phyloP scores from a whole-genome alignment of 2,329 filamentous ascomycete genomes.

The Domatiomyces catenatus region DNA sequence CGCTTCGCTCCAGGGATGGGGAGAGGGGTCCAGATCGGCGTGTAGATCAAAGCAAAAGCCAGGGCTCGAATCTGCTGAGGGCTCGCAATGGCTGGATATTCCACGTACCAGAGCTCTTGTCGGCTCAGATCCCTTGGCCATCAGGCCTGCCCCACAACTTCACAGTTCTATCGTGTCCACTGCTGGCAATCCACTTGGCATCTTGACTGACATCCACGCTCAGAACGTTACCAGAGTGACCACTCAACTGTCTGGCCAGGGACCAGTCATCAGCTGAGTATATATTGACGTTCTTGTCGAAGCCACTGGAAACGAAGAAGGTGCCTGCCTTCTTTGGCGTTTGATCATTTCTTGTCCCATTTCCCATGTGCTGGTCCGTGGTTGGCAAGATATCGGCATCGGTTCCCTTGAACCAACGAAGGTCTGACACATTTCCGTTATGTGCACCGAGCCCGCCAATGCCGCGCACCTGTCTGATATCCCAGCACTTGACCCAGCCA shows the following conservation, averaged over 20 bases:
- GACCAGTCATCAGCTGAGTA: conserved; percentile 96
- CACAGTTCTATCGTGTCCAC: conserved; percentile 83
- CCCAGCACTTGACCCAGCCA: conserved; percentile 97
- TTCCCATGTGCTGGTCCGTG: conserved; percentile 4
- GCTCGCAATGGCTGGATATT: neutral
- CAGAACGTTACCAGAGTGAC: conserved; percentile 82
- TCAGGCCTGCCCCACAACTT: conserved; percentile 92
- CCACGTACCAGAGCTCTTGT: neutral
- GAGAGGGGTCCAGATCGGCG: neutral
- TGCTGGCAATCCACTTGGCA: conserved; percentile 83
- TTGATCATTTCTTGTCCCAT: conserved; percentile 18
- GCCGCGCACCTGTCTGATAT: conserved; percentile 73
- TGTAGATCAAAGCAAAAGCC: neutral
- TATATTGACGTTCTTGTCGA: conserved; percentile 88
- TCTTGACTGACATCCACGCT: conserved; percentile 79
- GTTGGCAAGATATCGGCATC: conserved; percentile 44
- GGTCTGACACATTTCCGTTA: conserved; percentile 75
- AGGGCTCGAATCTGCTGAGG: neutral
- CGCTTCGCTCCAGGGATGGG: no score
- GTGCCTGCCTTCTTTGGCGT: conserved; percentile 66
- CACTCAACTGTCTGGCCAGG: conserved; percentile 69
- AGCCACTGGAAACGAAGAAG: conserved; percentile 79
- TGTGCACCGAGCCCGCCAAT: conserved; percentile 81
- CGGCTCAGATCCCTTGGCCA: conserved; percentile 30
- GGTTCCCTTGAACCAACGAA: conserved; percentile 82